A percentile compares a stretch with the other conserved stretches of the same genome.
phyloP scores from a whole-genome alignment of 345 rosid species.

The Cardiospermum halicacabum region DNA sequence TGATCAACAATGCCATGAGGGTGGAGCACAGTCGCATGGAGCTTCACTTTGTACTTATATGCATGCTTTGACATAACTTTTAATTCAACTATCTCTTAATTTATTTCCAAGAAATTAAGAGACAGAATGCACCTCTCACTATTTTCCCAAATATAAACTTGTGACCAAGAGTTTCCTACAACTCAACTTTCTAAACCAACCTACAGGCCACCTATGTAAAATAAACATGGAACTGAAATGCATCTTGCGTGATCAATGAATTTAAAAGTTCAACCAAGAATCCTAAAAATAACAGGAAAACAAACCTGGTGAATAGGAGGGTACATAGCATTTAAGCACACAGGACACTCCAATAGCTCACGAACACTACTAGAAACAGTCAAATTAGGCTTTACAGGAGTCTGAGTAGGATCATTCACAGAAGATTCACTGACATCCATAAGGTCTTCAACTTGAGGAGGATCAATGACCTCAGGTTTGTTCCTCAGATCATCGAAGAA shows the following conservation, averaged over 20 bases:
- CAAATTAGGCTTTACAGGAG: slow-evolving; percentile 47
- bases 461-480: slow-evolving; percentile 70
- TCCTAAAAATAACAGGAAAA: background rate
- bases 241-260: background rate
- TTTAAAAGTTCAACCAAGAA: background rate
- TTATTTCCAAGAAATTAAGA: background rate
- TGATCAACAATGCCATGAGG: background rate
- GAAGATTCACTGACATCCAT: slow-evolving; percentile 40
- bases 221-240: background rate
- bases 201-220: background rate
- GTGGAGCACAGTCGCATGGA: background rate
- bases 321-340: slow-evolving; percentile 83
- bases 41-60: background rate
- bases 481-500: slow-evolving; percentile 52
- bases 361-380: slow-evolving; percentile 70
- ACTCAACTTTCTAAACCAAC: background rate
- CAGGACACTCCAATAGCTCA: slow-evolving; percentile 80
- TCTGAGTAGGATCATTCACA: slow-evolving; percentile 50
- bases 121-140: background rate
- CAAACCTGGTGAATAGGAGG: slow-evolving; percentile 88
- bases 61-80: background rate
- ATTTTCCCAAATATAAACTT: background rate
- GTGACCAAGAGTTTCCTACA: background rate
- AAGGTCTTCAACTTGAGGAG: slow-evolving; percentile 50
- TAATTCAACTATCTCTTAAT: background rate